Evolutionary conservation across 345 rosid genomes (phyloP).

Genomic region (Gossypium thurberi): DNA sequence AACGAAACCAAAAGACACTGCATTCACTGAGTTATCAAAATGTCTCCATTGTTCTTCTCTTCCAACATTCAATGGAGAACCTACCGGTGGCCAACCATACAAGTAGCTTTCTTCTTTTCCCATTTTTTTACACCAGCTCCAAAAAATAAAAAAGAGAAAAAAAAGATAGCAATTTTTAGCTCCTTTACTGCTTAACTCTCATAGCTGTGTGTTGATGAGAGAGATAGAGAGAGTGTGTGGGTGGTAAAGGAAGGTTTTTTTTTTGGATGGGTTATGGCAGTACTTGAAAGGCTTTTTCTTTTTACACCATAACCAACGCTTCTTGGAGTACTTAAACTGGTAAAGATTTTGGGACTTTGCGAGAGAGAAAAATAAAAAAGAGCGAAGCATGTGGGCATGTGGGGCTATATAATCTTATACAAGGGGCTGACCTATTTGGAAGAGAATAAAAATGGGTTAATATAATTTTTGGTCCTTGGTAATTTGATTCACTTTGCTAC

Average conservation of each 20-base stretch:
- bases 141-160: background rate
- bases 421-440: constrained; percentile 3
- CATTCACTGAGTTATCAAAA: constrained; percentile 72
- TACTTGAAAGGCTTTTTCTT: constrained; percentile 13
- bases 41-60: constrained; percentile 48
- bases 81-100: constrained; percentile 55
- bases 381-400: constrained; percentile 16
- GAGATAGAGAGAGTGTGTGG: background rate
- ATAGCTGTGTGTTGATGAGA: constrained; percentile 10
- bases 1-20: constrained; percentile 90
- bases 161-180: background rate
- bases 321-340: constrained; percentile 13
- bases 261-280: constrained; percentile 13
- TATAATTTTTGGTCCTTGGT: no score
- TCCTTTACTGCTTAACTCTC: constrained; percentile 25
- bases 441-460: background rate
- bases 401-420: constrained; percentile 20
- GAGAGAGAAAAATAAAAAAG: constrained; percentile 12
- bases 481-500: background rate
- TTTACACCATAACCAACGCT: constrained; percentile 14
- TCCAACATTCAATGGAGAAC: constrained; percentile 56
- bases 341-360: background rate
- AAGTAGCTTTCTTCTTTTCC: constrained; percentile 20
- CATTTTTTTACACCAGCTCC: constrained; percentile 6
- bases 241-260: background rate